phyloP scores from a whole-genome alignment of 441 rosid genomes.

The Adansonia grandidieri region DNA sequence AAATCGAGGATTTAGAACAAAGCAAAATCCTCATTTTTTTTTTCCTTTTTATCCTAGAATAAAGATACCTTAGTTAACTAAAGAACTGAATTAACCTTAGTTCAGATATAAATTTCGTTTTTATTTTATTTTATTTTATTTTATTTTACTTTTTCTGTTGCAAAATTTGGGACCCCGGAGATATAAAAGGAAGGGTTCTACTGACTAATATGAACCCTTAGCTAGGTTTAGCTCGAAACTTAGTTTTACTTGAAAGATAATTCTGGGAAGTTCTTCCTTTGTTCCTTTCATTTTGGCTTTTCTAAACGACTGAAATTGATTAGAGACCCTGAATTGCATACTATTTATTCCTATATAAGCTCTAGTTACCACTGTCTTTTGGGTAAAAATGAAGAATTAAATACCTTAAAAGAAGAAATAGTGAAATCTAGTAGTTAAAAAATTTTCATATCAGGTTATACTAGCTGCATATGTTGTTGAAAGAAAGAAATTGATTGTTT shows the following conservation, averaged over 20 bases:
- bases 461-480: background rate
- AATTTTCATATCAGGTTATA: background rate
- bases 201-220: conserved; percentile 3
- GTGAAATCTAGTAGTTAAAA: too few relatives aligned
- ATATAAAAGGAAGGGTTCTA: conserved; percentile 4
- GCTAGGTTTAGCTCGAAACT: background rate
- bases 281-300: background rate
- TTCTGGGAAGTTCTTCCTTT: background rate
- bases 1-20: background rate
- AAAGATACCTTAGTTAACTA: background rate
- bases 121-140: background rate
- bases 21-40: background rate
- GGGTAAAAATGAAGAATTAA: background rate
- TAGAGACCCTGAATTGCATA: background rate
- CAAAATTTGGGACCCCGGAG: background rate
- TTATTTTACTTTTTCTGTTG: background rate
- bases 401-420: background rate
- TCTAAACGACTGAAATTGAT: background rate
- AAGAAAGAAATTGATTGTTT: background rate
- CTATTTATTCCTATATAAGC: background rate
- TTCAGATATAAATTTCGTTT: background rate
- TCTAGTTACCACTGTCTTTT: background rate
- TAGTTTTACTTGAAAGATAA: background rate
- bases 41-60: background rate
- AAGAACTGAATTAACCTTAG: background rate